Conservation (phyloP, 352 stramenopile genomes). For the Globisporangium acanthophoron region DNA sequence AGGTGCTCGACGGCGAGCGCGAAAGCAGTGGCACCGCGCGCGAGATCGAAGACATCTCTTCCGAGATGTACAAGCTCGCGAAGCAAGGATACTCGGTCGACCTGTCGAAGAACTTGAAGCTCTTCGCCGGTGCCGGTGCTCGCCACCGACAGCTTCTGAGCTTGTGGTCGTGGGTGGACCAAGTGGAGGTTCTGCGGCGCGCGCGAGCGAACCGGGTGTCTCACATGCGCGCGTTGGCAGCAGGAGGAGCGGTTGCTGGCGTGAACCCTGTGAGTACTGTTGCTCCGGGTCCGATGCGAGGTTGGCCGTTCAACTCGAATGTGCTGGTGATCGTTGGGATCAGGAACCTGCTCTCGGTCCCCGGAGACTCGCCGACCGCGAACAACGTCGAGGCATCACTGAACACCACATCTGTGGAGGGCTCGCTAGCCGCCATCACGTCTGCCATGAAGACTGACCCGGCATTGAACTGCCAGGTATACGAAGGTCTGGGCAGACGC, state of each 20-base stretch:
- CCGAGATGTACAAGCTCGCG: slow-evolving; percentile 67
- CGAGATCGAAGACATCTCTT: slow-evolving; percentile 54
- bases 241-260: slow-evolving; percentile 17
- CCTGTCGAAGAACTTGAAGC: slow-evolving; percentile 70
- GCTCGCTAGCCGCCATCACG: slow-evolving; percentile 23
- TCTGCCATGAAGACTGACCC: slow-evolving; percentile 58
- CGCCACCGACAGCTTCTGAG: slow-evolving; percentile 47
- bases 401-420: slow-evolving; percentile 11
- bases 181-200: slow-evolving; percentile 70
- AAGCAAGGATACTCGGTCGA: slow-evolving; percentile 74
- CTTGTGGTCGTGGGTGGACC: slow-evolving; percentile 83
- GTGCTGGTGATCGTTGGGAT: slow-evolving; percentile 56
- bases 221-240: slow-evolving; percentile 24
- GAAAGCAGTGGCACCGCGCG: not conserved
- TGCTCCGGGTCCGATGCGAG: slow-evolving; percentile 37
- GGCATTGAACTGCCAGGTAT: slow-evolving; percentile 64
- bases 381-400: slow-evolving; percentile 9
- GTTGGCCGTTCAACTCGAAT: slow-evolving; percentile 70
- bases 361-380: slow-evolving; percentile 14
- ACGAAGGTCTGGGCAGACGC: slow-evolving; percentile 64
- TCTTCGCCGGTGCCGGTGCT: slow-evolving; percentile 41
- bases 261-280: slow-evolving; percentile 18
- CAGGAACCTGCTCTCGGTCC: slow-evolving; percentile 47
- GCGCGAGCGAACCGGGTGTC: slow-evolving; percentile 51
- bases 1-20: slow-evolving; percentile 28